Percentiles rank a stretch among this genome's conserved stretches.
These are phyloP conservation scores for Laguncularia racemosa DNA, from an alignment of 345 rosid genomes.

Conservation along the genomic window DNA sequence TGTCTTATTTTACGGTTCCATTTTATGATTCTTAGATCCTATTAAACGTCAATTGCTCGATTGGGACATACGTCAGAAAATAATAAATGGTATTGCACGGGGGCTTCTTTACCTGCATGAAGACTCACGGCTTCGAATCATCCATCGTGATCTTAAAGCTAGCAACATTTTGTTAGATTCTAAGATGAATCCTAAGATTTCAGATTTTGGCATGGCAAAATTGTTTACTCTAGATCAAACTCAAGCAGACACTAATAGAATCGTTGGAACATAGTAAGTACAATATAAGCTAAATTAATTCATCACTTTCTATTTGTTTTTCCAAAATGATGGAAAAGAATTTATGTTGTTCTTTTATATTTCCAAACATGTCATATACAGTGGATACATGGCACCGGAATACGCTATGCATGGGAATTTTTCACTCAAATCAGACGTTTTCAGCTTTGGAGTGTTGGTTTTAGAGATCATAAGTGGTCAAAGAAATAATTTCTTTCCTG, in stretches of 20 bases:
- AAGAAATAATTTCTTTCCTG: too few species aligned
- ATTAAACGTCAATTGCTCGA: conserved; percentile 7
- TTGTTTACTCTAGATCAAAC: conserved; percentile 29
- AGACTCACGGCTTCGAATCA: conserved; percentile 33
- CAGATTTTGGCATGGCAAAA: conserved; percentile 47
- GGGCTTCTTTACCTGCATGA: conserved; percentile 45
- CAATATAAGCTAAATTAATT: too few species aligned
- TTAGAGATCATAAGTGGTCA: too few species aligned
- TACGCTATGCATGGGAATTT: too few species aligned
- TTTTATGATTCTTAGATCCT: conserved; percentile 11
- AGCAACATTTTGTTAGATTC: conserved; percentile 34
- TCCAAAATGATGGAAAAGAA: too few species aligned
- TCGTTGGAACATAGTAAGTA: conserved; percentile 40
- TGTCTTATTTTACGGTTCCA: background rate
- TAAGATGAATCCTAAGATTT: conserved; percentile 35
- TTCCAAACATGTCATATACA: too few species aligned
- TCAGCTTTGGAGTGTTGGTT: too few species aligned
- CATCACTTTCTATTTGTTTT: too few species aligned
- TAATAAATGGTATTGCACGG: conserved; percentile 31
- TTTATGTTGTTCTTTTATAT: too few species aligned
- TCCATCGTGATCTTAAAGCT: conserved; percentile 44
- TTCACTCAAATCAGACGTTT: too few species aligned
- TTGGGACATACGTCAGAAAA: conserved; percentile 30
- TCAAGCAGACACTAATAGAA: conserved; percentile 22
- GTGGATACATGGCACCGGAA: too few species aligned